Evolutionary conservation across 78 protist genomes (phyloP), one percentile per base, ranked within the genome.

Genomic region (Dictyostelium intermedium): DNA sequence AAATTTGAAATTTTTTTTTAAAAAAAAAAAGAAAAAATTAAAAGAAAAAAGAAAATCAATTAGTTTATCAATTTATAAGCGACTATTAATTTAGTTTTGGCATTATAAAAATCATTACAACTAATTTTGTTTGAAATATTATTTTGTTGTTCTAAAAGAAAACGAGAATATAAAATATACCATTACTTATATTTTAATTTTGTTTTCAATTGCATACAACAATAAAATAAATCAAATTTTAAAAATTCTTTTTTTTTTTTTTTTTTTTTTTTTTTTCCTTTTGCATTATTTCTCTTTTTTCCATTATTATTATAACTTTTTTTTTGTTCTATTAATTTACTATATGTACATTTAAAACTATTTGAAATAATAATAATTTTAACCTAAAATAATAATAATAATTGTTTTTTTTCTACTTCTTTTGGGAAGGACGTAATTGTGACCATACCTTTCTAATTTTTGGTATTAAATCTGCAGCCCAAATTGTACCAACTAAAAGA

Each of bases 381-480:
- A 50, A 50, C 61, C 23, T 16, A 50, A 50, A 50, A 10, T 50
- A 14, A 18, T 50, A 14, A 50, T 18, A 39, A 39, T 39, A 5
- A 39, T 39, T 39, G 43, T 39, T 50, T 9, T 63, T 63, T 50
- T 9, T 63, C 25, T 63, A 63, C 1, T 63, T 63, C 73, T 63
- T 34, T 32, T 77, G 25, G 1, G n/a, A 8, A n/a, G 92, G 83
- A 70, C 86, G 85, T 4, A 89, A 30, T 89, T 89, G 78, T 66
- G 63, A 25, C 93, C 93, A 89, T 3, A 47, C 37, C 35, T 79
- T 63, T 34, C 27, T 37, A 23, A 89, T 89, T 45, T 80, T 79
- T 41, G 47, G 20, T 20, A 61, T 74, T 1, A 89, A 70, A 66
- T 69, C 93, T 7, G 93, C 86, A 25, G 80, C 70, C 93, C 93